These are phyloP conservation scores for Leccinum incarnatum DNA, from an alignment of 768 basidiomycete genomes.

Conservation along the genomic window DNA sequence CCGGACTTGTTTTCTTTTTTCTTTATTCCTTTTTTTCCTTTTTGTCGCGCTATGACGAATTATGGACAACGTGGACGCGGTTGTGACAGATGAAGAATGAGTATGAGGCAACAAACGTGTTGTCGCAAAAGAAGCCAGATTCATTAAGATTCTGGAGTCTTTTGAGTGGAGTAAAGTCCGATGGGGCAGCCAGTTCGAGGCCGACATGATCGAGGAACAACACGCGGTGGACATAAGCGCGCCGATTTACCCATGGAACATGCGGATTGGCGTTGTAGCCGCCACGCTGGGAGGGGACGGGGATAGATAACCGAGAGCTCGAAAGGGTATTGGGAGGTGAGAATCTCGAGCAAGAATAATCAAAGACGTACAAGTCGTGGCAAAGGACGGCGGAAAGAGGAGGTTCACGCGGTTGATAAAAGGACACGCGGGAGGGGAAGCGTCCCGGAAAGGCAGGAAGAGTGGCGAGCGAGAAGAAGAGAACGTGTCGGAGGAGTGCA, in stretches of 20 bases:
- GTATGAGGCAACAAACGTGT: slow-evolving; percentile 70
- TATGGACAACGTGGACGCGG: slow-evolving; percentile 73
- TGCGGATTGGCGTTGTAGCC: slow-evolving; percentile 32
- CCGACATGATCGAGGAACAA: slow-evolving; percentile 64
- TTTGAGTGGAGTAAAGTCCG: slow-evolving; percentile 74
- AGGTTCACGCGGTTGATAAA: slow-evolving; percentile 27
- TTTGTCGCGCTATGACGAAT: slow-evolving; percentile 47
- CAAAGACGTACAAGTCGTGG: slow-evolving; percentile 33
- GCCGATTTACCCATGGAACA: slow-evolving; percentile 43
- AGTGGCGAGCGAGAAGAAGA: slow-evolving; percentile 47
- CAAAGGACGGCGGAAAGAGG: slow-evolving; percentile 26
- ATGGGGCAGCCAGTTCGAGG: slow-evolving; percentile 49
- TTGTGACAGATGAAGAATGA: slow-evolving; percentile 66
- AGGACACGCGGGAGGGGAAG: slow-evolving; percentile 39
- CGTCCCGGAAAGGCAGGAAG: slow-evolving; percentile 54
- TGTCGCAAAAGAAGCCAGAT: slow-evolving; percentile 62
- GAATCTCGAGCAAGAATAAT: slow-evolving; percentile 27
- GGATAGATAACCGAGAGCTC: slow-evolving; percentile 29
- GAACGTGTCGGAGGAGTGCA: slow-evolving; percentile 67
- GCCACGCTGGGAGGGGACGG: slow-evolving; percentile 22
- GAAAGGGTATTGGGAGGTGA: slow-evolving; percentile 19
- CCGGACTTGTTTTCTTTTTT: slow-evolving; percentile 38
- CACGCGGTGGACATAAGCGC: slow-evolving; percentile 60
- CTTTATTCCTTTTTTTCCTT: slow-evolving; percentile 34
- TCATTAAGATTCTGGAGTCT: slow-evolving; percentile 53